These are phyloP conservation scores for Epichloe uncinata DNA, from an alignment of 2,329 filamentous ascomycete species.

Conservation along the genomic window DNA sequence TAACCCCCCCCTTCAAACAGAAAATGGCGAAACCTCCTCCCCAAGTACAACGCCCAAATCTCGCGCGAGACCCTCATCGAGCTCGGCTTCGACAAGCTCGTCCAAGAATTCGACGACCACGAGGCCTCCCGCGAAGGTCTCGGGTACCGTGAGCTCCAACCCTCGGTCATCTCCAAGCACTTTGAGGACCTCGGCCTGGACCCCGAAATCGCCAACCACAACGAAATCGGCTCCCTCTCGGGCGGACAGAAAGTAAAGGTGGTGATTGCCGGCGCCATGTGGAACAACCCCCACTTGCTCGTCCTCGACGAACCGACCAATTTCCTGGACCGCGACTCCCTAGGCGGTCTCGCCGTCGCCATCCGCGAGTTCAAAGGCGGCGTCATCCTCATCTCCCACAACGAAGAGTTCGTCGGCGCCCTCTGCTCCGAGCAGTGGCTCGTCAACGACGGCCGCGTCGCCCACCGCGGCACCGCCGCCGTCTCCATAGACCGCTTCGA, in stretches of 20 bases:
- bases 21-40: conserved; percentile 81
- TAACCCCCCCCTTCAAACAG: conserved; percentile 21
- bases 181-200: conserved; percentile 95
- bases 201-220: conserved; percentile 97
- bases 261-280: conserved; percentile 89
- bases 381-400: conserved; percentile 98
- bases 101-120: conserved; percentile 98
- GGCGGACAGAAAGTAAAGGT: conserved; percentile 99
- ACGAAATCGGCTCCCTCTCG: conserved; percentile 89
- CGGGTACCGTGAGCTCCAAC: conserved; percentile 85
- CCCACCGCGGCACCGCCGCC: conserved; percentile 65
- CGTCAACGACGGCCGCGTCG: conserved; percentile 75
- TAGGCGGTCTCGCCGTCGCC: conserved; percentile 91
- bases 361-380: conserved; percentile 97
- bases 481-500: conserved; percentile 76
- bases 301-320: conserved; percentile 98
- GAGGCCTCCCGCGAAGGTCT: conserved; percentile 97
- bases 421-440: conserved; percentile 95
- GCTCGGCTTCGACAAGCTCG: conserved; percentile 78
- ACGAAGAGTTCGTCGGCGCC: conserved; percentile 96
- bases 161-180: conserved; percentile 90
- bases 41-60: conserved; percentile 87
- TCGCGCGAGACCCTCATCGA: conserved; percentile 83
- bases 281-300: conserved; percentile 96
- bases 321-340: conserved; percentile 95